Percentiles rank a stretch among this genome's conserved stretches.
Evolutionary conservation across 73 alveolate species (phyloP).

Genomic region (Uronychia setigera): DNA sequence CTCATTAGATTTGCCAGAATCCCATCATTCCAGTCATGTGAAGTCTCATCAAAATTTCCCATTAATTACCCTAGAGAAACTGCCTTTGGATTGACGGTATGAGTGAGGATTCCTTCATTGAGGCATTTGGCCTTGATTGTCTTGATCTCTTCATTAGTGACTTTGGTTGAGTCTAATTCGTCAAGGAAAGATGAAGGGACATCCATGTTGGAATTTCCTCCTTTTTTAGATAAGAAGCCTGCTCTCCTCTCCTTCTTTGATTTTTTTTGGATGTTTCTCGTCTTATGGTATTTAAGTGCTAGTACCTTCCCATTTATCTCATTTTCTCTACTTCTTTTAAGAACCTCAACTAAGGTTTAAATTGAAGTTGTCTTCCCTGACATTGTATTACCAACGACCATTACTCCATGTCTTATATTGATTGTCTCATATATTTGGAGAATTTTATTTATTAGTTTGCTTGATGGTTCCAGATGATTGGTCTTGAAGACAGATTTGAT

Average conservation of each 20-base stretch:
- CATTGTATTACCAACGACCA: conserved; percentile 58
- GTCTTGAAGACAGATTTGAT: conserved; percentile 69
- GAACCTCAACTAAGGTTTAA: conserved; percentile 62
- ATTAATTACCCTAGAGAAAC: conserved; percentile 23
- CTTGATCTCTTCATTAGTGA: conserved; percentile 37
- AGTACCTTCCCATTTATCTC: conserved; percentile 39
- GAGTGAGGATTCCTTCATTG: conserved; percentile 79
- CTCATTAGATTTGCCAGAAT: conserved; percentile 83
- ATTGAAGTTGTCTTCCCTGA: conserved; percentile 81
- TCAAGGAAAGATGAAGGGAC: not conserved
- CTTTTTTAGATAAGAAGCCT: conserved; percentile 13
- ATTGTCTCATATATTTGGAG: conserved; percentile 83
- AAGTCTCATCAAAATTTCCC: conserved; percentile 67
- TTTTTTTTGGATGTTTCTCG: conserved; percentile 4
- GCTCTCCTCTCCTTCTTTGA: conserved; percentile 56
- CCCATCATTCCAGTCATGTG: conserved; percentile 82
- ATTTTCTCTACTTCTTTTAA: conserved; percentile 69
- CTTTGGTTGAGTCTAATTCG: conserved; percentile 7
- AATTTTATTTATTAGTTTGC: conserved; percentile 69
- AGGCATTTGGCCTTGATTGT: conserved; percentile 39
- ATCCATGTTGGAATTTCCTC: no score
- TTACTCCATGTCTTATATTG: conserved; percentile 69
- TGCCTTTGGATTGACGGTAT: conserved; percentile 60
- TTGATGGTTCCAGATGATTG: conserved; percentile 64
- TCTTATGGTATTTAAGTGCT: not conserved